Evolutionary conservation across 352 stramenopile genomes (phyloP), one percentile per base, ranked within the genome.

Genomic region (Phytophthora pisi): DNA sequence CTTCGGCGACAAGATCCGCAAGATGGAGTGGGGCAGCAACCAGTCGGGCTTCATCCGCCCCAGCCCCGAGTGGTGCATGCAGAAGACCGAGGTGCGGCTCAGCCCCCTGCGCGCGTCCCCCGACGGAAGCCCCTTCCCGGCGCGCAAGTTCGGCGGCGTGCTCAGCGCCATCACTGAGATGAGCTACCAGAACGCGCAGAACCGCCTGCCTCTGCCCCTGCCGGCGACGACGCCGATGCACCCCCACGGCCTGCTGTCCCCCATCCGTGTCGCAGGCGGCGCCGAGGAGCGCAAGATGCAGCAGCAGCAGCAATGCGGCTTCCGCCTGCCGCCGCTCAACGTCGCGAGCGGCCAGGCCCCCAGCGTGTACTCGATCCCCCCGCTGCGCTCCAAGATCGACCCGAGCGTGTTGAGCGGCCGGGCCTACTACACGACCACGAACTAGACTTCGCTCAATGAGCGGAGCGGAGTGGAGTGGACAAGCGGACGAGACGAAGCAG

Each of bases 311-410:
- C 57, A 61, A 15, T 51, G 50, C 34, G 49, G 64, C 51, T 89
- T 90, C 61, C 74, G 76, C 13, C 64, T 93, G 46, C 84, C 84
- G 18, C 82, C 84, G 49, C 74, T 93, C 10, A 87, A 89, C 18
- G 79, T 91, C 57, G 64, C 77, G 45, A 75, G 53, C 42, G 68
- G 63, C 26, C 68, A 79, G 31, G 45, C 61, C 13, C 65, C 68
- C 24, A 72, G 63, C 51, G 74, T 77, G 16, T 83, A 84, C 55
- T 77, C 80, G 34, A 93, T 93, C 64, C 85, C 85, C 11, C 85
- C 85, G n/a, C 73, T 93, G 40, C 82, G 85, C 26, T 90, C 85
- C 23, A 93, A 93, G 77, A 87, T 93, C 56, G 81, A 91, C 45
- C 85, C 85, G 28, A 91, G 69, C 54, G 81, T 93, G 52, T 72